Evolutionary conservation across 2,329 filamentous ascomycete genomes (phyloP).

Genomic region (Pseudocercospora eumusae): DNA sequence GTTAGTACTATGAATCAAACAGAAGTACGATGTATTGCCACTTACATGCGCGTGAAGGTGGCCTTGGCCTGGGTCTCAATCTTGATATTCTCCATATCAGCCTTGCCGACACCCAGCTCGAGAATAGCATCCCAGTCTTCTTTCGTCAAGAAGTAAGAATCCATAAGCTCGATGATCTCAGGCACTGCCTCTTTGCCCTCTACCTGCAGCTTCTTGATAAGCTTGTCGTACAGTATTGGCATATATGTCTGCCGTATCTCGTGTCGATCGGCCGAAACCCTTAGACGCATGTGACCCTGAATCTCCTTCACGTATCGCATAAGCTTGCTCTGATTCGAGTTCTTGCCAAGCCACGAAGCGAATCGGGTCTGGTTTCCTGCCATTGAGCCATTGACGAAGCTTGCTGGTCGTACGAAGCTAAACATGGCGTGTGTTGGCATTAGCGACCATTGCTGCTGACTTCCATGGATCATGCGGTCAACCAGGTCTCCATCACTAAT

Average conservation of each 20-base stretch:
- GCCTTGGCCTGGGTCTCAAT: conserved; percentile 85
- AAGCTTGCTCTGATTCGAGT: conserved; percentile 78
- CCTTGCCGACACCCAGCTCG: conserved; percentile 85
- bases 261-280: conserved; percentile 84
- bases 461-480: conserved; percentile 96
- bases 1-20: conserved; percentile 26
- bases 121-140: conserved; percentile 93
- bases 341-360: conserved; percentile 91
- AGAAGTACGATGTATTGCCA: conserved; percentile 34
- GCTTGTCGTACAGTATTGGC: conserved; percentile 79
- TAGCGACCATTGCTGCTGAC: conserved; percentile 95
- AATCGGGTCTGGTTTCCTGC: conserved; percentile 68
- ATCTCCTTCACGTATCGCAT: conserved; percentile 86
- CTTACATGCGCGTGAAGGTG: conserved; percentile 83
- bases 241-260: conserved; percentile 95
- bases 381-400: conserved; percentile 79
- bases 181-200: conserved; percentile 81
- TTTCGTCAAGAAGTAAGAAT: conserved; percentile 90
- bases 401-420: conserved; percentile 88
- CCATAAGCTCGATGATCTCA: conserved; percentile 91
- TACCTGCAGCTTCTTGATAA: conserved; percentile 70
- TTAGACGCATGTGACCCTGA: conserved; percentile 93
- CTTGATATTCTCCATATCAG: conserved; percentile 72
- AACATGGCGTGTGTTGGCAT: conserved; percentile 97
- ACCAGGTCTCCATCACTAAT: conserved; percentile 97